Percentiles rank a stretch among this genome's conserved stretches.
These are phyloP conservation scores for Ottelia alismoides DNA, from an alignment of 106 monocot genomes.

Conservation along the genomic window DNA sequence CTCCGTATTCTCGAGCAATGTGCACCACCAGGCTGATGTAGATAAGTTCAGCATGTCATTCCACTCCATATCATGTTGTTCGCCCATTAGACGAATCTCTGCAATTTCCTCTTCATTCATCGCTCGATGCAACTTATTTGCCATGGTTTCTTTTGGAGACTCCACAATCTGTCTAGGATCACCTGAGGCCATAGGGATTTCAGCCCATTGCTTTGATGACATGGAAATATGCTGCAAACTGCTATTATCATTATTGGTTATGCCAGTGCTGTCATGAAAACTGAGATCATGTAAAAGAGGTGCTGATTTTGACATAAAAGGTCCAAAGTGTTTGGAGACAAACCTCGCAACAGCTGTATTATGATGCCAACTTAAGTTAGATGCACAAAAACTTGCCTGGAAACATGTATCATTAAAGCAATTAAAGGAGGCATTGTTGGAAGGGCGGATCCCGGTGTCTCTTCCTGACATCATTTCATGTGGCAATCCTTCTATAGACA, in stretches of 20 bases:
- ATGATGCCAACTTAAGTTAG: slow-evolving; percentile 8
- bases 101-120: slow-evolving; percentile 82
- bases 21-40: slow-evolving; percentile 72
- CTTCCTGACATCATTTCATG: slow-evolving; percentile 5
- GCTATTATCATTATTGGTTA: background rate
- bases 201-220: background rate
- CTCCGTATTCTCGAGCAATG: slow-evolving; percentile 49
- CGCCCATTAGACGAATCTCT: slow-evolving; percentile 53
- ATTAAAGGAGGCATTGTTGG: slow-evolving; percentile 7
- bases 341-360: slow-evolving; percentile 20
- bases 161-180: background rate
- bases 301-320: slow-evolving; percentile 30
- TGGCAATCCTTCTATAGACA: background rate
- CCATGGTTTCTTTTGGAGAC: background rate
- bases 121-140: slow-evolving; percentile 33
- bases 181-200: background rate
- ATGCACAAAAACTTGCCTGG: slow-evolving; percentile 11
- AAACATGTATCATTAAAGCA: slow-evolving; percentile 13
- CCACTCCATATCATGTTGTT: slow-evolving; percentile 86
- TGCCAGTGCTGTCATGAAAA: background rate
- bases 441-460: slow-evolving; percentile 2
- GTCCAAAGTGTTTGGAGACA: slow-evolving; percentile 15
- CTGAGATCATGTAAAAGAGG: slow-evolving; percentile 1
- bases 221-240: background rate
- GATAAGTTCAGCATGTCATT: slow-evolving; percentile 61